These are phyloP conservation scores for Starmerella vitae DNA, from an alignment of 805 yeast genomes.

Conservation along the genomic window DNA sequence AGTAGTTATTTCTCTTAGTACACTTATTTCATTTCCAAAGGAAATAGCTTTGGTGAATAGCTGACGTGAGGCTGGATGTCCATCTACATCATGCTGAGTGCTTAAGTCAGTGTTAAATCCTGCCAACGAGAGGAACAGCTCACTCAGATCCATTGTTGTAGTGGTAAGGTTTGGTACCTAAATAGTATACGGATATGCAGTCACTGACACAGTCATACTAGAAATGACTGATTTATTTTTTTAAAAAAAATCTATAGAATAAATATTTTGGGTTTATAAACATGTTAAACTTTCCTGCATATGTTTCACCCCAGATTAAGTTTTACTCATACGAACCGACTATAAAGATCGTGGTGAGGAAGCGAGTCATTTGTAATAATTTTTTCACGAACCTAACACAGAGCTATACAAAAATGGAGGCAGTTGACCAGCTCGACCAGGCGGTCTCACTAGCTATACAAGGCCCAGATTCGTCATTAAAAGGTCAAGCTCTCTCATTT, in stretches of 20 bases:
- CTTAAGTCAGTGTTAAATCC: conserved; percentile 7
- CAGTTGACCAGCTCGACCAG: conserved; percentile 56
- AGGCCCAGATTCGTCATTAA: conserved; percentile 46
- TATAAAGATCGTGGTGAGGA: no score
- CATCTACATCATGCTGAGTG: background rate
- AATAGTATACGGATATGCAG: no score
- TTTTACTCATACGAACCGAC: no score
- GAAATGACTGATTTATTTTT: no score
- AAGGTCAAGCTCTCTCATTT: conserved; percentile 38
- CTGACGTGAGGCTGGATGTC: conserved; percentile 11
- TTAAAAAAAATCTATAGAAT: no score
- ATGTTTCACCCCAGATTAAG: no score
- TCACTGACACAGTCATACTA: no score
- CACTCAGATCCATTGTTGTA: conserved; percentile 7
- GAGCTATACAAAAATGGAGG: conserved; percentile 11
- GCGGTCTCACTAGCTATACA: conserved; percentile 76
- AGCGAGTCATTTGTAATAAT: background rate
- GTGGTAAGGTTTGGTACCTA: no score
- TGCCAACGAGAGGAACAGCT: conserved; percentile 12
- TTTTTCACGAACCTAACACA: background rate
- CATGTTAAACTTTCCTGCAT: no score
- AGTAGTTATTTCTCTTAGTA: background rate
- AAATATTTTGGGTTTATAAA: no score
- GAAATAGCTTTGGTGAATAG: conserved; percentile 3
- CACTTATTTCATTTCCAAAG: conserved; percentile 6